Evolutionary conservation across 2,329 filamentous ascomycete species (phyloP).

Genomic region (Trichophaea hybrida): DNA sequence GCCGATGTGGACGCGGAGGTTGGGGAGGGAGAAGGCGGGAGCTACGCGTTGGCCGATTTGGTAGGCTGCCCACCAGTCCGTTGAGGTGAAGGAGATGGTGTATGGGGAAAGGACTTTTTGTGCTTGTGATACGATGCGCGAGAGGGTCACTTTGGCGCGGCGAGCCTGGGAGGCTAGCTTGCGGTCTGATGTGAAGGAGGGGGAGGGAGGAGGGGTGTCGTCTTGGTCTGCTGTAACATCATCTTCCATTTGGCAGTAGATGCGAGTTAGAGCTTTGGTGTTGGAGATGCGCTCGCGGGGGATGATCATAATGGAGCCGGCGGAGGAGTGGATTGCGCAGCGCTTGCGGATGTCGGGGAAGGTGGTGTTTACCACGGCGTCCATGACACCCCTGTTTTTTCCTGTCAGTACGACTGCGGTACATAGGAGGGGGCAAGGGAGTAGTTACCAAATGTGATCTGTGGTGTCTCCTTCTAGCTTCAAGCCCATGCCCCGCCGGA

Average conservation of each 20-base stretch:
- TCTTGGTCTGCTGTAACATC: constrained; percentile 28
- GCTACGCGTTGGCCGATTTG: constrained; percentile 56
- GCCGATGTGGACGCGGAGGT: constrained; percentile 57
- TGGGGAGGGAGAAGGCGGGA: constrained; percentile 38
- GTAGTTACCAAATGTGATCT: constrained; percentile 45
- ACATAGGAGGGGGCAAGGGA: background rate
- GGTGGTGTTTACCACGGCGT: constrained; percentile 55
- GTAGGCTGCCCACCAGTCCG: constrained; percentile 65
- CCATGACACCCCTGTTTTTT: constrained; percentile 48
- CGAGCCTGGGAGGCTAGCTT: constrained; percentile 48
- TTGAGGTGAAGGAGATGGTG: constrained; percentile 49
- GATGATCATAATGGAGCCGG: constrained; percentile 68
- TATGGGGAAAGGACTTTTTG: constrained; percentile 54
- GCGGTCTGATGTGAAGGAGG: constrained; percentile 36
- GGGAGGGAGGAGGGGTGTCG: too few species aligned
- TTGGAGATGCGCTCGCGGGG: constrained; percentile 48
- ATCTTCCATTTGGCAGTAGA: constrained; percentile 40
- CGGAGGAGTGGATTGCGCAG: constrained; percentile 59
- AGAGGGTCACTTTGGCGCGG: constrained; percentile 47
- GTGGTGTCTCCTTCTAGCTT: constrained; percentile 52
- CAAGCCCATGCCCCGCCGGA: constrained; percentile 42
- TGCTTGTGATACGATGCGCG: constrained; percentile 50
- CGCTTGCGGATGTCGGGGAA: constrained; percentile 71
- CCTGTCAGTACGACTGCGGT: background rate
- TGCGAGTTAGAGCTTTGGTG: constrained; percentile 54